phyloP scores from a whole-genome alignment of 2,329 filamentous ascomycete genomes.

The Fonsecaea monophora region DNA sequence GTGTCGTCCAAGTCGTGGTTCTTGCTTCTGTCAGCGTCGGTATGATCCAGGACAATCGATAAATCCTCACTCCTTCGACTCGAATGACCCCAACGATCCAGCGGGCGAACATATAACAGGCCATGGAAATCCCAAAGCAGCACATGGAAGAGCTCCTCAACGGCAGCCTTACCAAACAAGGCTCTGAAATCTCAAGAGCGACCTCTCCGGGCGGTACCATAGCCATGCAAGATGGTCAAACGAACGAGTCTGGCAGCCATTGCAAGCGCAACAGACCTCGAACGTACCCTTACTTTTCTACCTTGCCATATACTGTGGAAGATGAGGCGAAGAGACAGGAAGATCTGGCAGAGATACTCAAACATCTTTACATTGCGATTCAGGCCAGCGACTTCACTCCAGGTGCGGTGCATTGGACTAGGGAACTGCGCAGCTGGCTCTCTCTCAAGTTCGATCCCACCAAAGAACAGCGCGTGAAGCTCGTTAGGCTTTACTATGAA shows the following conservation, averaged over 20 bases:
- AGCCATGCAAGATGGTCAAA: slow-evolving; percentile 56
- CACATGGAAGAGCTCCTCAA: slow-evolving; percentile 30
- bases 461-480: slow-evolving; percentile 77
- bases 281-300: slow-evolving; percentile 90
- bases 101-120: slow-evolving; percentile 15
- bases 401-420: slow-evolving; percentile 94
- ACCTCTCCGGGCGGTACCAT: slow-evolving; percentile 75
- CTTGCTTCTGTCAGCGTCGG: neutral
- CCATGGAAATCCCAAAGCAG: slow-evolving; percentile 33
- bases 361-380: slow-evolving; percentile 89
- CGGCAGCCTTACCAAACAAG: slow-evolving; percentile 27
- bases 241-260: slow-evolving; percentile 57
- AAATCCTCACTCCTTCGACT: slow-evolving; percentile 2
- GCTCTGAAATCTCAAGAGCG: slow-evolving; percentile 74
- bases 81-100: slow-evolving; percentile 9
- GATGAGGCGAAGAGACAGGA: slow-evolving; percentile 76
- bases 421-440: slow-evolving; percentile 93
- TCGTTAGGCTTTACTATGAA: slow-evolving; percentile 93
- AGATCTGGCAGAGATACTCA: slow-evolving; percentile 85
- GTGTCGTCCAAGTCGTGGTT: neutral
- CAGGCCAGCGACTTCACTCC: slow-evolving; percentile 93
- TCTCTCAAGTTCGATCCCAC: slow-evolving; percentile 97
- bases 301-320: slow-evolving; percentile 89
- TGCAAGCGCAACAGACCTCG: slow-evolving; percentile 77
- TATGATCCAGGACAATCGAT: slow-evolving; percentile 20